Conservation (phyloP, 2,329 filamentous ascomycete species). For the Fusarium sp. region DNA sequence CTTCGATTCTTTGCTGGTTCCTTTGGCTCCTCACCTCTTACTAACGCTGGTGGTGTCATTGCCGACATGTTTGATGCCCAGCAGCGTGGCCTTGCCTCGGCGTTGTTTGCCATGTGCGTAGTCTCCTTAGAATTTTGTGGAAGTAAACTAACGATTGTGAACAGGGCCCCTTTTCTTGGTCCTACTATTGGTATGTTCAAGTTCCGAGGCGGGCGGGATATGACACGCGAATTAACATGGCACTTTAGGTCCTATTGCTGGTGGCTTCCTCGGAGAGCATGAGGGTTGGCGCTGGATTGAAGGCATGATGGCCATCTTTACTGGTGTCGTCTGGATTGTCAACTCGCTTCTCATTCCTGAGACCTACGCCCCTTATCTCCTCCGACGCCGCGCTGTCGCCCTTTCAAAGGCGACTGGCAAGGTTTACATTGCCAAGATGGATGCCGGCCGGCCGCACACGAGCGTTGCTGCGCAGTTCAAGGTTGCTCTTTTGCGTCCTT, state of each 20-base stretch:
- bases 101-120: slow-evolving; percentile 62
- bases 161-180: slow-evolving; percentile 69
- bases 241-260: slow-evolving; percentile 64
- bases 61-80: slow-evolving; percentile 69
- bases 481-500: slow-evolving; percentile 69
- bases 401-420: slow-evolving; percentile 65
- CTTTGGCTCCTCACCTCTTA: slow-evolving; percentile 71
- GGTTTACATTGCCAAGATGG: slow-evolving; percentile 63
- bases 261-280: slow-evolving; percentile 70
- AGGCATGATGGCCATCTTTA: slow-evolving; percentile 71
- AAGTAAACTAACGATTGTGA: background rate
- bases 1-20: slow-evolving; percentile 75
- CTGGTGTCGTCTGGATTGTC: slow-evolving; percentile 66
- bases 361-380: slow-evolving; percentile 69
- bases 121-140: background rate
- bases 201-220: background rate
- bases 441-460: slow-evolving; percentile 55
- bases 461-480: slow-evolving; percentile 62
- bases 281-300: slow-evolving; percentile 74
- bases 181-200: slow-evolving; percentile 59
- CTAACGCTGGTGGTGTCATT: slow-evolving; percentile 71
- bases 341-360: slow-evolving; percentile 65
- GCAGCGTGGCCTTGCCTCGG: slow-evolving; percentile 67
- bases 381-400: slow-evolving; percentile 61
- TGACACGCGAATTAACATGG: background rate